Percentiles rank a stretch among this genome's conserved stretches.
phyloP scores from a whole-genome alignment of 768 basidiomycete species.

The Lactifluus piperatus region DNA sequence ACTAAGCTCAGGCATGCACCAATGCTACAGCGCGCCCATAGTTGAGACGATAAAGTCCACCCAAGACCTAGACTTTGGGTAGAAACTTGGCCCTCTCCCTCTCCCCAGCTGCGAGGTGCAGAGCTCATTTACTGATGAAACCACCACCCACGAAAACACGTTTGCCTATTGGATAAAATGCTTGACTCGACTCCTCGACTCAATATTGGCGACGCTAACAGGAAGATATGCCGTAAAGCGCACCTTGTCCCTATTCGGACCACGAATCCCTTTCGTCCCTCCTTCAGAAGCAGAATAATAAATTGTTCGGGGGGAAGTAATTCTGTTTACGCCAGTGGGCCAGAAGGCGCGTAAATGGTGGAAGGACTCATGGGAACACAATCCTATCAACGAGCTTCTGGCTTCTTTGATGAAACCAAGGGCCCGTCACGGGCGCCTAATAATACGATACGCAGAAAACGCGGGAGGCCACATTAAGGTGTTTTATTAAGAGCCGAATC shows the following conservation, averaged over 20 bases:
- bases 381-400: not conserved
- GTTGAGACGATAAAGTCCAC: not conserved
- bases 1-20: not conserved
- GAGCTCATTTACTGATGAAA: not conserved
- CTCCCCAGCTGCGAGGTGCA: not conserved
- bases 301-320: not conserved
- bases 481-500: too few species aligned
- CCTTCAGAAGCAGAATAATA: not conserved
- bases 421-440: too few species aligned
- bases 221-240: not conserved
- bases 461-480: too few species aligned
- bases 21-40: not conserved
- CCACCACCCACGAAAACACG: not conserved
- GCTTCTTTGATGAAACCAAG: not conserved
- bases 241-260: not conserved
- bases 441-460: too few species aligned
- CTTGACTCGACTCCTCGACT: not conserved
- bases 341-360: not conserved
- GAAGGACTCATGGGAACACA: not conserved
- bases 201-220: not conserved
- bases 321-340: not conserved
- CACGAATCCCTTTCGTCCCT: not conserved
- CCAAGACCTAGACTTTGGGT: not conserved
- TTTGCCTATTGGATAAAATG: not conserved
- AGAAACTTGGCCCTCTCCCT: not conserved